These are phyloP conservation scores for Komagataella pastoris DNA, from an alignment of 805 yeast genomes.

Conservation along the genomic window DNA sequence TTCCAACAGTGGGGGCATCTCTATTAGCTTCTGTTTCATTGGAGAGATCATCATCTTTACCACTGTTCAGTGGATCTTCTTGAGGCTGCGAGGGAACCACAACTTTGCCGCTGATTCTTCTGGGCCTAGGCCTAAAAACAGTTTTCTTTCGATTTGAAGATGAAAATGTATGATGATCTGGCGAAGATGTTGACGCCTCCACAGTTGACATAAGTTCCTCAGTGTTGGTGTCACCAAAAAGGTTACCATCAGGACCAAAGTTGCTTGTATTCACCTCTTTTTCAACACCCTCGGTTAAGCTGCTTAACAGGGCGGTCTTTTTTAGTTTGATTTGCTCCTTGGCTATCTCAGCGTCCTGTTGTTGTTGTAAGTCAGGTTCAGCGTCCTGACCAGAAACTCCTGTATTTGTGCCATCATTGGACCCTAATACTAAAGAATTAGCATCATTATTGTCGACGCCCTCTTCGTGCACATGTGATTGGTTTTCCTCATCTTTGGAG, in stretches of 20 bases:
- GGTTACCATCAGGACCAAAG: background rate
- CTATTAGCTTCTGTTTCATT: background rate
- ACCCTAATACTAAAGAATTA: background rate
- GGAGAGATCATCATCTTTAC: background rate
- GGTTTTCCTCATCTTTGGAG: background rate
- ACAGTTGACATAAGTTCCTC: background rate
- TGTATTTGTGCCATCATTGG: background rate
- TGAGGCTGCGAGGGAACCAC: background rate
- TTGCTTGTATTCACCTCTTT: conserved; percentile 3
- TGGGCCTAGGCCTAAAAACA: background rate
- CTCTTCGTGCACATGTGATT: background rate
- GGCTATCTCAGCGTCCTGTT: background rate
- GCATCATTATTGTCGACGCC: background rate
- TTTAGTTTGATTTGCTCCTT: conserved; percentile 15
- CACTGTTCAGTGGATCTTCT: background rate
- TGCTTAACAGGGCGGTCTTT: conserved; percentile 23
- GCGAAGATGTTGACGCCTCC: background rate
- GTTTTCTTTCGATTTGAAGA: background rate
- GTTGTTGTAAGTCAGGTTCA: background rate
- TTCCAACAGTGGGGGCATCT: background rate
- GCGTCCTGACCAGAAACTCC: background rate
- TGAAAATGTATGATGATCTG: background rate
- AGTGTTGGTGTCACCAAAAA: background rate
- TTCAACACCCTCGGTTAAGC: conserved; percentile 25
- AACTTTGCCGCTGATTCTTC: background rate